Evolutionary conservation across 2,329 filamentous ascomycete species (phyloP), one percentile per base, ranked within the genome.

Genomic region (Juglanconis juglandina): DNA sequence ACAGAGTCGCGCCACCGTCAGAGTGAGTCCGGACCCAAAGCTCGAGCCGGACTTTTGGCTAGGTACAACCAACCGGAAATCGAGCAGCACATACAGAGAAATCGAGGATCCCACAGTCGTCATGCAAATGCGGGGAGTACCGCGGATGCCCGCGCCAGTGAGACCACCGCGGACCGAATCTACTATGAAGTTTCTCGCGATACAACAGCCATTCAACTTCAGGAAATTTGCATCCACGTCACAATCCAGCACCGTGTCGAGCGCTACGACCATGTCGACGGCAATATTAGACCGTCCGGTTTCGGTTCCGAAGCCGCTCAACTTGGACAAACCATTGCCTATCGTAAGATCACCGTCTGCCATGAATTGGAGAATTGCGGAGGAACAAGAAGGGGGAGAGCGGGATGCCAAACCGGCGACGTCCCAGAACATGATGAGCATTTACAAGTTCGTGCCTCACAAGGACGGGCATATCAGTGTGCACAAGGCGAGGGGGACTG

Each of bases 391-490:
- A 13, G 5, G 3, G n/a, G 44, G 17, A 6, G 7, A n/a, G 32
- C 30, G 39, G 10, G 46, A 4, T 9, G 11, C 30, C 14, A 44
- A 37, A 9, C 10, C 24, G n/a, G n/a, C 32, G 4, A 8, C 52
- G 10, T 35, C 42, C 17, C 17, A 17, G 17, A 53, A 60, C 44
- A 58, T 56, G 51, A 34, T 44, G 35, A 63, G 63, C 47, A 51
- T 66, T 0, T 66, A 65, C 17, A 56, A 66, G 39, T 64, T 66
- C 7, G 56, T 62, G 24, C 59, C 64, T 14, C 56, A 66, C 42
- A 56, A 63, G 52, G 64, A 66, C 39, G 63, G 64, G 7, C 59
- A 60, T 34, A 64, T 66, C 24, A 62, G 56, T 17, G 64, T 66
- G 30, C 50, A 65, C 34, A 65, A 62, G 53, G 50, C 61, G 34